Evolutionary conservation across 2,329 filamentous ascomycete species (phyloP), one percentile per base, ranked within the genome.

Genomic region (Fusarium sp.): DNA sequence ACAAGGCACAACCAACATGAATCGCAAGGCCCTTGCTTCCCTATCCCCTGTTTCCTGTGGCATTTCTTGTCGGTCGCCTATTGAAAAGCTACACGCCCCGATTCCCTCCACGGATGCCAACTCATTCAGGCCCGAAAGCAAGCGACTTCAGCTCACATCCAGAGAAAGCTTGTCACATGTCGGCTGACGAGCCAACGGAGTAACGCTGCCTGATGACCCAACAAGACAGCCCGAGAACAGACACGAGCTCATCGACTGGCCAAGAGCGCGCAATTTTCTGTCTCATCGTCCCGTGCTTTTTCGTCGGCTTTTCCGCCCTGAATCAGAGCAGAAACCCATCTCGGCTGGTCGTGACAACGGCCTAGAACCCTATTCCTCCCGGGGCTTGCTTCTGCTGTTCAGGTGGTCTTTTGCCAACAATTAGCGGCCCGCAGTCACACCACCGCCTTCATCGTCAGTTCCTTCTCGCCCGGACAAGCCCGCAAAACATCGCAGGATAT

Each of bases 181-280:
- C 35, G 45, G 33, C 45, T 56, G 22, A 35, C 40, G 18, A 50
- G 33, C 27, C 35, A 66, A 57, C 50, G 40, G 47, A 31, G 45
- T 31, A n/a, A 22, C 27, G n/a, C 35, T 54, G 54, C 40, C 45
- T 58, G 52, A 62, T 62, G 64, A 40, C 31, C 68, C 62, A 69
- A 64, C 65, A 54, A 8, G 68, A 50, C 18, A 63, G 47, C 35
- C 64, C 36, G 58, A 61, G 54, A 20, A 63, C 18, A 57, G 58
- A 36, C 71, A 69, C 68, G 59, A 56, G 47, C 57, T 36, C 40
- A 25, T 47, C 47, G 35, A 66, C 64, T 63, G 64, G 59, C 33
- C 61, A 22, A 27, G 20, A 66, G 10, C 36, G 40, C 57, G 38
- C 42, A 35, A 36, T 33, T 18, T 38, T 25, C 47, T 16, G 25